Conservation (phyloP, 345 rosid genomes). For the Moringa oleifera region DNA sequence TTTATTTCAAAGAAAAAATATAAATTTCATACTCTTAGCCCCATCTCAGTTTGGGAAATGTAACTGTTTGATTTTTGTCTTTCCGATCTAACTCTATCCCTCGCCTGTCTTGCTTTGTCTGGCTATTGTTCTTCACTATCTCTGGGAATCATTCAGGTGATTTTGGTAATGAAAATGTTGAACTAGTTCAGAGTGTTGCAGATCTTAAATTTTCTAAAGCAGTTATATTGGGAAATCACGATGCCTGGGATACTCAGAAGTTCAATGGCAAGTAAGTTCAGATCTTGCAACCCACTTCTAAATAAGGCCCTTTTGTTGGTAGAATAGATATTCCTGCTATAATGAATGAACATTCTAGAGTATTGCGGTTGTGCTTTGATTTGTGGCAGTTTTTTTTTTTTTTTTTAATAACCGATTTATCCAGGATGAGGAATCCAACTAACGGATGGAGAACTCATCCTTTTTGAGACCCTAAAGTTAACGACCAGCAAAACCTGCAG, state of each 20-base stretch:
- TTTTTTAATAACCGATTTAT: too few species aligned
- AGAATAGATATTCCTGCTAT: neutral
- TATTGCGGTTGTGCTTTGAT: neutral
- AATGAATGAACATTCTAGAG: too few species aligned
- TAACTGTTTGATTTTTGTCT: neutral
- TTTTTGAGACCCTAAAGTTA: too few species aligned
- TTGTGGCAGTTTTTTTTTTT: too few species aligned
- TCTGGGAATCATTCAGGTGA: constrained; percentile 52
- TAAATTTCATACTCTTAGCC: neutral
- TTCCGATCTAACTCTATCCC: constrained; percentile 1
- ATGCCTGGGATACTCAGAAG: constrained; percentile 64
- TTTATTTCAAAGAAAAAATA: neutral
- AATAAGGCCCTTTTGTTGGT: neutral
- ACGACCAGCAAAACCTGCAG: too few species aligned
- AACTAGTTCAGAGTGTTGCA: constrained; percentile 61
- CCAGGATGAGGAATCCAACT: too few species aligned
- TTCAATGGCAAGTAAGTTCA: constrained; percentile 49
- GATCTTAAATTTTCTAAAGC: constrained; percentile 64
- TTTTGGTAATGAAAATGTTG: constrained; percentile 73
- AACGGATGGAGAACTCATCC: too few species aligned
- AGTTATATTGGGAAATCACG: constrained; percentile 82
- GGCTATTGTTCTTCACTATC: neutral
- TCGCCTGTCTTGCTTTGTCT: neutral
- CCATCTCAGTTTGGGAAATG: neutral
- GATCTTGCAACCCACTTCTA: neutral